These are phyloP conservation scores for Mycena belliarum DNA, from an alignment of 768 basidiomycete genomes.

Conservation along the genomic window DNA sequence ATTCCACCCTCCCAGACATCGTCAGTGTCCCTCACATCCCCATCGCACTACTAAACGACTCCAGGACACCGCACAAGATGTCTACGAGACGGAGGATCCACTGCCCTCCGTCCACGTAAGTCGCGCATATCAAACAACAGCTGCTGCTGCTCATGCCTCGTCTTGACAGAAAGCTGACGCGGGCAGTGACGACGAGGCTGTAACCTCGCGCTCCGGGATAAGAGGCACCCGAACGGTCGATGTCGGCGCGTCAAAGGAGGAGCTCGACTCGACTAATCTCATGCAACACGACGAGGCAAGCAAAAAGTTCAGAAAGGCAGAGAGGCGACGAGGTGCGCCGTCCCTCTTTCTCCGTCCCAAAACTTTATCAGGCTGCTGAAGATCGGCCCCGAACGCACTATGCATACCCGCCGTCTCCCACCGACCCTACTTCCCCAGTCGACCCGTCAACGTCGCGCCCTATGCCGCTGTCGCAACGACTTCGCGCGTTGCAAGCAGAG, in stretches of 20 bases:
- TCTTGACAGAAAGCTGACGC: slow-evolving; percentile 56
- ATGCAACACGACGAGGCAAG: slow-evolving; percentile 69
- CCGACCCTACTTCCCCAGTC: slow-evolving; percentile 45
- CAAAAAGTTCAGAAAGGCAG: slow-evolving; percentile 70
- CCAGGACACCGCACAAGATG: slow-evolving; percentile 88
- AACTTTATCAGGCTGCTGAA: slow-evolving; percentile 23
- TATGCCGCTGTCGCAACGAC: slow-evolving; percentile 55
- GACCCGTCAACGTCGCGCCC: slow-evolving; percentile 37
- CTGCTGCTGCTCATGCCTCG: slow-evolving; percentile 13
- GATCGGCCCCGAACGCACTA: slow-evolving; percentile 61
- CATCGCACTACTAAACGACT: background rate
- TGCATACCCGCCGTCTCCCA: slow-evolving; percentile 68
- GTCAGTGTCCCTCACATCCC: slow-evolving; percentile 45
- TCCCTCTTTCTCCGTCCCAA: background rate
- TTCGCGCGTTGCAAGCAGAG: slow-evolving; percentile 74
- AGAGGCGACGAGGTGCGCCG: slow-evolving; percentile 55
- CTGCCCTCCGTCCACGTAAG: slow-evolving; percentile 58
- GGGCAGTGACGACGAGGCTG: slow-evolving; percentile 63
- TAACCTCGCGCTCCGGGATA: slow-evolving; percentile 38
- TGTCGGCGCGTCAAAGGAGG: slow-evolving; percentile 48
- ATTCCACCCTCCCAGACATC: slow-evolving; percentile 89
- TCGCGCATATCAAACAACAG: slow-evolving; percentile 6
- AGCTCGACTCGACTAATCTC: slow-evolving; percentile 67
- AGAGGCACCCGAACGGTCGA: slow-evolving; percentile 40
- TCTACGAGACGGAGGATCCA: slow-evolving; percentile 89